Percentiles rank a stretch among this genome's conserved stretches.
Conservation (phyloP, 2,329 filamentous ascomycete genomes). For the Trichoderma oligosporum region DNA sequence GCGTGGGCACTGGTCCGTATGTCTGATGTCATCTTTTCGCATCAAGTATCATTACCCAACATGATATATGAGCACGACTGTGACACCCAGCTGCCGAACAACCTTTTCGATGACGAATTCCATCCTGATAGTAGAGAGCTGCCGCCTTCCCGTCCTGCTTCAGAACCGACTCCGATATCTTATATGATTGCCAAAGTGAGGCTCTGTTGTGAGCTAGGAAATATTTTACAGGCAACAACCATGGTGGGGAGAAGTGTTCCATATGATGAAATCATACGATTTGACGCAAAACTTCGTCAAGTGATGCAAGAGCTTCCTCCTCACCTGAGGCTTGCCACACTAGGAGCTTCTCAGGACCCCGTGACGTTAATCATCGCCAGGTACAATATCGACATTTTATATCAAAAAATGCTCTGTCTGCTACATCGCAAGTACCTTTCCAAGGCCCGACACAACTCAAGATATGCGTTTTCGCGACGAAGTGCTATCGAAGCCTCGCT, state of each 20-base stretch:
- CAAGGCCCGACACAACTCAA: slow-evolving; percentile 71
- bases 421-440: slow-evolving; percentile 83
- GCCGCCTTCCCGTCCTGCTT: slow-evolving; percentile 62
- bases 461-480: slow-evolving; percentile 79
- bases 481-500: slow-evolving; percentile 84
- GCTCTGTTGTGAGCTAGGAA: slow-evolving; percentile 65
- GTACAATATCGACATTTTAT: slow-evolving; percentile 78
- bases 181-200: slow-evolving; percentile 74
- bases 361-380: slow-evolving; percentile 82
- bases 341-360: slow-evolving; percentile 75
- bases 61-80: slow-evolving; percentile 74
- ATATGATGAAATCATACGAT: slow-evolving; percentile 62
- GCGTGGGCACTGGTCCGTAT: slow-evolving; percentile 69
- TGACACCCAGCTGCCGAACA: slow-evolving; percentile 70
- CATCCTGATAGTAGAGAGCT: slow-evolving; percentile 63
- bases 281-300: slow-evolving; percentile 59
- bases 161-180: slow-evolving; percentile 70
- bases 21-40: slow-evolving; percentile 72
- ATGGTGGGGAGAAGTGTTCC: slow-evolving; percentile 51
- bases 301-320: slow-evolving; percentile 68
- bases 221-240: slow-evolving; percentile 64
- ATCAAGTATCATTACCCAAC: slow-evolving; percentile 61
- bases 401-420: slow-evolving; percentile 83
- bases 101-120: slow-evolving; percentile 79
- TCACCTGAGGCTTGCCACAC: slow-evolving; percentile 69